These are phyloP conservation scores for Penicillium sp. DNA, from an alignment of 2,329 filamentous ascomycete species.

Conservation along the genomic window DNA sequence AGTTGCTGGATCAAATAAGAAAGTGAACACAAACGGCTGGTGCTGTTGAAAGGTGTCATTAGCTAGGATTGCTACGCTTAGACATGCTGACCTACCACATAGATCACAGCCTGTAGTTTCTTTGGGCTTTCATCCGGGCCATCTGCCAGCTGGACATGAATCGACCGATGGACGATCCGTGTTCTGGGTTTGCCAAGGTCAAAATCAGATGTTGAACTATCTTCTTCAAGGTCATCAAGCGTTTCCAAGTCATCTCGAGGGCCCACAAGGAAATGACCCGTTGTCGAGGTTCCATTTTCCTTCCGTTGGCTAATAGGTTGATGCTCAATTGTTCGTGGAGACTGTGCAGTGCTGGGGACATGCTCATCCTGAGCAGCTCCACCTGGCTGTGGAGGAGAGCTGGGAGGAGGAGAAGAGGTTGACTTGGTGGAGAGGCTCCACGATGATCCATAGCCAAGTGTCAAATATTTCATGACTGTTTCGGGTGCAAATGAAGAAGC, in stretches of 20 bases:
- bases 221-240: slow-evolving; percentile 28
- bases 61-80: not conserved
- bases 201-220: slow-evolving; percentile 16
- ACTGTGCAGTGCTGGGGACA: not conserved
- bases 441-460: slow-evolving; percentile 46
- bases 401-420: slow-evolving; percentile 22
- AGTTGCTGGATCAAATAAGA: slow-evolving; percentile 44
- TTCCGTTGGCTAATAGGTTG: not conserved
- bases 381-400: slow-evolving; percentile 23
- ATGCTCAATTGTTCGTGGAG: not conserved
- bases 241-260: slow-evolving; percentile 37
- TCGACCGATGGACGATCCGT: slow-evolving; percentile 33
- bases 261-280: slow-evolving; percentile 14
- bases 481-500: slow-evolving; percentile 37
- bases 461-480: slow-evolving; percentile 47
- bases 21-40: slow-evolving; percentile 49
- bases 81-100: slow-evolving; percentile 32
- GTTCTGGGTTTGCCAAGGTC: slow-evolving; percentile 20
- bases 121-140: slow-evolving; percentile 13
- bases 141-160: slow-evolving; percentile 31
- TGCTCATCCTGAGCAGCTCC: slow-evolving; percentile 4
- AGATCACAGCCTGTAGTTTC: slow-evolving; percentile 39
- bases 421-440: slow-evolving; percentile 41
- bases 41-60: slow-evolving; percentile 26
- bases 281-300: not conserved